Evolutionary conservation across 2,329 filamentous ascomycete genomes (phyloP).

Genomic region (Phyllosticta citrichinensis): DNA sequence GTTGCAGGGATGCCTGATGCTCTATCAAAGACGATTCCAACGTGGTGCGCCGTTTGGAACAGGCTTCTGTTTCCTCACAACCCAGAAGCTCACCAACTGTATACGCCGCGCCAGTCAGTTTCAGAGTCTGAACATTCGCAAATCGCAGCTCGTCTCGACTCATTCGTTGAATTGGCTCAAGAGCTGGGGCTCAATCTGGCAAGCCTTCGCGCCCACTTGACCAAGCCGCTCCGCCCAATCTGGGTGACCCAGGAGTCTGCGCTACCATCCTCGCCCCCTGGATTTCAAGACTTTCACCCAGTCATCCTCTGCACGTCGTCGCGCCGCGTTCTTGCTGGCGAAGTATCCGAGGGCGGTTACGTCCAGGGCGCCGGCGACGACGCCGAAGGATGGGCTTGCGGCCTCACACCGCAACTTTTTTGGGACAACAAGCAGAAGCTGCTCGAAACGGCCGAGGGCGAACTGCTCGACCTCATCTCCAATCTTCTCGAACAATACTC

Average conservation of each 20-base stretch:
- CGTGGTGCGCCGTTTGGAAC: conserved; percentile 89
- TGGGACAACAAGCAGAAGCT: conserved; percentile 60
- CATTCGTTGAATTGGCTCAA: conserved; percentile 43
- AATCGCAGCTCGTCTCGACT: conserved; percentile 54
- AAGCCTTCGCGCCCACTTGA: conserved; percentile 45
- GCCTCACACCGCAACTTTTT: conserved; percentile 68
- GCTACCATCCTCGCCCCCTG: conserved; percentile 25
- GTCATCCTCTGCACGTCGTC: conserved; percentile 83
- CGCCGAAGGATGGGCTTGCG: conserved; percentile 82
- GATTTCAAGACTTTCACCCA: conserved; percentile 52
- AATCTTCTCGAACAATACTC: conserved; percentile 25
- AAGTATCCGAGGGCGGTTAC: conserved; percentile 64
- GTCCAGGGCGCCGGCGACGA: conserved; percentile 94
- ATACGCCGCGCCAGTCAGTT: conserved; percentile 63
- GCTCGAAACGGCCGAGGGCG: conserved; percentile 54
- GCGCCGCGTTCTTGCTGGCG: conserved; percentile 56
- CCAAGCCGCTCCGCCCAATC: conserved; percentile 63
- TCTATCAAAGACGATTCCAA: conserved; percentile 82
- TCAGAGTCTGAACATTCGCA: conserved; percentile 69
- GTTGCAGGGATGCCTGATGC: conserved; percentile 76
- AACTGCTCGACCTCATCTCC: conserved; percentile 46
- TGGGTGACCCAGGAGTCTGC: conserved; percentile 67
- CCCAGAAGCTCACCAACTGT: conserved; percentile 43
- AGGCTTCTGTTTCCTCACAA: conserved; percentile 58
- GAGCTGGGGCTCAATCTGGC: conserved; percentile 52